Evolutionary conservation across 352 stramenopile genomes (phyloP), one percentile per base, ranked within the genome.

Genomic region (Globisporangium radiosum): DNA sequence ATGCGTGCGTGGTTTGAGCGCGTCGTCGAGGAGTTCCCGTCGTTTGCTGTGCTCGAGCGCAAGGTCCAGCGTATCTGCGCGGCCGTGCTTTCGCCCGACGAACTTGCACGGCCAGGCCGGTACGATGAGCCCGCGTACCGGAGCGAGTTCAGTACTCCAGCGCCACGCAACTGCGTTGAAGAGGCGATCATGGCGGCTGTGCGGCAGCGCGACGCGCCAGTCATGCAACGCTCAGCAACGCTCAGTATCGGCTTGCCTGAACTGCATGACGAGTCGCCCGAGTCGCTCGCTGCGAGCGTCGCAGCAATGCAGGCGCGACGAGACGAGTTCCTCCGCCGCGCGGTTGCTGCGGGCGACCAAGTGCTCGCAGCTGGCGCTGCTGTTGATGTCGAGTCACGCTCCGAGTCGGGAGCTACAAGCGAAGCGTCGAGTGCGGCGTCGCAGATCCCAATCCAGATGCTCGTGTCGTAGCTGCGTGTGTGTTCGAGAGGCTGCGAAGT

Each of bases 1-100:
- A 76, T 71, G 56, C 76, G 85, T 48, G 68, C 67, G 37, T 92
- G 82, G 85, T 73, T 89, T 25, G 53, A 70, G n/a, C 68, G 73
- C 11, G 74, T 88, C 1, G 59, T 90, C 25, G 81, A 88, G 54
- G 81, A 92, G 57, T 85, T 94, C 51, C 85, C 85, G 43, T 92
- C 85, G 17, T 62, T 91, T 11, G 72, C 82, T 17, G 55, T 87
- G 13, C 56, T 94, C n/a, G 85, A 94, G 63, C 66, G 69, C 33
- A 92, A 92, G 64, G 61, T 92, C 14, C 78, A 92, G 61, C 54
- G 60, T 15, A 87, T 92, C 39, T 90, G 81, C 43, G 65, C 60
- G 13, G 68, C 60, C 17, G 47, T 85, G 8, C 38, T 87, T 5
- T 54, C 59, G 43, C 39, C 33, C 7, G 50, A 60, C 8, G 56